Evolutionary conservation across 768 basidiomycete species (phyloP), one percentile per base, ranked within the genome.

Genomic region (Tephrocybe sp.): DNA sequence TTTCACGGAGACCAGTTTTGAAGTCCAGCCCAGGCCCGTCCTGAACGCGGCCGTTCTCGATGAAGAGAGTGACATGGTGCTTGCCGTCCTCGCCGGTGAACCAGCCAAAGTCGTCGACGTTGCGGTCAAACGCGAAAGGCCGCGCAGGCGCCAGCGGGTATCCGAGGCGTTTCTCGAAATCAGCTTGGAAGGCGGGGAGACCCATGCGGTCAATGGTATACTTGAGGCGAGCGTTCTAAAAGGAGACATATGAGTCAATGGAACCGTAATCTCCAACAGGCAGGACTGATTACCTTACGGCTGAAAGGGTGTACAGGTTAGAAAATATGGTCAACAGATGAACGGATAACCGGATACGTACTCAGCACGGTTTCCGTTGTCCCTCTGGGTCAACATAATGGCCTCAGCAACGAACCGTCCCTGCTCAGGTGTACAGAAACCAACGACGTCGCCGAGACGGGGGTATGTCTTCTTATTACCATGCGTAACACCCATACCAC

Each of bases 391-490:
- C 41, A 97, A 69, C 86, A 99, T 88, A 62, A 99, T 81, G 65
- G 89, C 88, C 75, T 99, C 95, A 8, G 94, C 94, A 3, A 96
- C 87, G 52, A 81, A 74, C 61, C 80, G 79, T 47, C 90, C 94
- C 64, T 98, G 87, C 46, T 94, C 92, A 4, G 82, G 73, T 1
- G 88, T 90, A 62, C 93, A 93, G 78, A 98, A 99, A 45, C 97
- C 97, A 55, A 99, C 81, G 41, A 97, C 71, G 61, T 87, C 86
- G 24, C 83, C 93, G 39, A 86, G 69, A 46, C 97, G 87, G 40
- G 97, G 97, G 67, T 98, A 98, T 0, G 97, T 99, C 77, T 97
- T 95, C 77, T 98, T 98, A 79, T 93, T 96, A 28, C 93, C 93
- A 61, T 98, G 96, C 1, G 97, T 98, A 38, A 98, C 97, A 68